These are phyloP conservation scores for Penicillium sp. DNA, from an alignment of 2,329 filamentous ascomycete species.

Conservation along the genomic window DNA sequence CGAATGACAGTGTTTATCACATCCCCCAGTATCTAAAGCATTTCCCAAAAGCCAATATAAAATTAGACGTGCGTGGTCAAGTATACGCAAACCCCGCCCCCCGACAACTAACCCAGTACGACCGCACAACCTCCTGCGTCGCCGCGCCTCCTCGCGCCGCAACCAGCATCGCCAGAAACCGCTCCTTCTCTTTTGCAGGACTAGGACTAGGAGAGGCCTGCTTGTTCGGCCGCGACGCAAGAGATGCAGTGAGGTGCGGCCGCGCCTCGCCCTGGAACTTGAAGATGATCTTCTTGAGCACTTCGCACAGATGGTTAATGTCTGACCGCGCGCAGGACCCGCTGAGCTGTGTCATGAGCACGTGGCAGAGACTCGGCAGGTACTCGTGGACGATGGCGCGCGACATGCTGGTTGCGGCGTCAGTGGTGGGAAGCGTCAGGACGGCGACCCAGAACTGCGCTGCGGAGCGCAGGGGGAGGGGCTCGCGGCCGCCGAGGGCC, in stretches of 20 bases:
- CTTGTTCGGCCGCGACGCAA: conserved; percentile 22
- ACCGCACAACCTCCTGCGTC: conserved; percentile 36
- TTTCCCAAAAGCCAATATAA: not conserved
- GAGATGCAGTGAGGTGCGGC: conserved; percentile 31
- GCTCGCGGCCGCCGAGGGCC: conserved; percentile 38
- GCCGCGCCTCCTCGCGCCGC: conserved; percentile 35
- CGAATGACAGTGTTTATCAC: no score
- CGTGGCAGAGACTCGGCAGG: conserved; percentile 34
- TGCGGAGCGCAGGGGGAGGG: conserved; percentile 45
- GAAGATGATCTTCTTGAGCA: conserved; percentile 39
- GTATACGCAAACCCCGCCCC: conserved; percentile 40
- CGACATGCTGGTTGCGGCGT: conserved; percentile 18
- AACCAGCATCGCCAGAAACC: conserved; percentile 39
- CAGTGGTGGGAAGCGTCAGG: conserved; percentile 27
- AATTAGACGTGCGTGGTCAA: not conserved
- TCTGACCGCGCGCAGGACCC: conserved; percentile 45
- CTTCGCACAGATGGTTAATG: conserved; percentile 38
- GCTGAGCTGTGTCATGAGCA: conserved; percentile 38
- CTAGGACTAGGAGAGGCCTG: conserved; percentile 12
- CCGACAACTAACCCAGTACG: conserved; percentile 44
- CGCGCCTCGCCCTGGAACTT: conserved; percentile 39
- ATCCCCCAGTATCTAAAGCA: no score
- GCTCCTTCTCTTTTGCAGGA: conserved; percentile 32
- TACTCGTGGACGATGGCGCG: conserved; percentile 32
- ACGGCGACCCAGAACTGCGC: conserved; percentile 42